phyloP scores from a whole-genome alignment of 2,329 filamentous ascomycete genomes.

The Exophiala dermatitidis region DNA sequence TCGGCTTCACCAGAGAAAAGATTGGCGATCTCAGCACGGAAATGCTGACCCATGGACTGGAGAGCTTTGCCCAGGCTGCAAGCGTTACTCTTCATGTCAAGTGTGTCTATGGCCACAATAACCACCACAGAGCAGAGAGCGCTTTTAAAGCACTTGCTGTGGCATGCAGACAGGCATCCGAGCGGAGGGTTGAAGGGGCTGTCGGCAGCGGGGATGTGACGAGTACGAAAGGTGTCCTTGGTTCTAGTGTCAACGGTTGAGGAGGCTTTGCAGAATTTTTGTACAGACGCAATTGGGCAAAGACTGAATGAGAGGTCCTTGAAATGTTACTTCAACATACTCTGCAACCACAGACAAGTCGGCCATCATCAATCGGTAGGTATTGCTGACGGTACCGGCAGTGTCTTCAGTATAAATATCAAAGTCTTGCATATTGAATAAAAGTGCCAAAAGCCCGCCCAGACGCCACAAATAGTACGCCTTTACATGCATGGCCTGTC shows the following conservation, averaged over 20 bases:
- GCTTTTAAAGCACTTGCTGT: slow-evolving; percentile 95
- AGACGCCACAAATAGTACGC: too few species aligned
- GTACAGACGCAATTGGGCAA: neutral
- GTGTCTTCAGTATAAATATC: neutral
- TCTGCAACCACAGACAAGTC: too few species aligned
- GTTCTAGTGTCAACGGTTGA: slow-evolving; percentile 24
- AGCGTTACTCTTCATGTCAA: slow-evolving; percentile 93
- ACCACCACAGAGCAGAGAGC: slow-evolving; percentile 92
- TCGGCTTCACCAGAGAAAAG: slow-evolving; percentile 83
- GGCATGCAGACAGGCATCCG: slow-evolving; percentile 70
- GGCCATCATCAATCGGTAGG: neutral
- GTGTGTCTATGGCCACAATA: slow-evolving; percentile 81
- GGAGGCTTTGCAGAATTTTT: neutral
- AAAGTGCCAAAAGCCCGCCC: too few species aligned
- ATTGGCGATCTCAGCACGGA: slow-evolving; percentile 88
- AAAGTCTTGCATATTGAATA: too few species aligned
- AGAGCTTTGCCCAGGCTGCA: slow-evolving; percentile 87
- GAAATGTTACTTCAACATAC: too few species aligned
- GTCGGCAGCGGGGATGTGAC: slow-evolving; percentile 81
- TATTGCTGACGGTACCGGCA: neutral
- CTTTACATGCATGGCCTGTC: too few species aligned
- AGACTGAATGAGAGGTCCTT: neutral
- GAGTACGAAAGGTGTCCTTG: slow-evolving; percentile 88
- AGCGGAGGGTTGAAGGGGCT: slow-evolving; percentile 64
- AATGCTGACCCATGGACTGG: slow-evolving; percentile 94